phyloP scores from a whole-genome alignment of 2,329 filamentous ascomycete species.

The Fonsecaea erecta region DNA sequence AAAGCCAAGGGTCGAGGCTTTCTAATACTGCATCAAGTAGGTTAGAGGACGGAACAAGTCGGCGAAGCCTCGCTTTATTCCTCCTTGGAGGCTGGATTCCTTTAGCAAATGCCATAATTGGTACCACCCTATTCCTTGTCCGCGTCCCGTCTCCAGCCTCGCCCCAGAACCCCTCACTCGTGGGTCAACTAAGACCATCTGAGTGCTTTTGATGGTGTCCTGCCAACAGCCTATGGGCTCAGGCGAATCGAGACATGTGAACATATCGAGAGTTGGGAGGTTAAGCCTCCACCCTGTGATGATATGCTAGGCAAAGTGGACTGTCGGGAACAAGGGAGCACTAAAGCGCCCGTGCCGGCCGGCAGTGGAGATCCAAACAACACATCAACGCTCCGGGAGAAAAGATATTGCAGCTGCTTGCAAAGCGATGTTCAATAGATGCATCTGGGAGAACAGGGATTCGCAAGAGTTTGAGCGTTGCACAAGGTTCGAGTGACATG shows the following conservation, averaged over 20 bases:
- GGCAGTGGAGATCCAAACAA: neutral
- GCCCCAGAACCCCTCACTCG: neutral
- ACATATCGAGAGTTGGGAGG: neutral
- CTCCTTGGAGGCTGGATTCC: neutral
- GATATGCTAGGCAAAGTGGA: neutral
- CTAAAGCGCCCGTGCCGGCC: neutral
- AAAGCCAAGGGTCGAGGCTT: conserved; percentile 9
- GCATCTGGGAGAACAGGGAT: neutral
- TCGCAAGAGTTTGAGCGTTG: neutral
- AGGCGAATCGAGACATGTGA: neutral
- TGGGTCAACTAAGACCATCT: neutral
- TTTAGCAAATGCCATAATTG: neutral
- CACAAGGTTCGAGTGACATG: neutral
- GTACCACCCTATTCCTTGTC: neutral
- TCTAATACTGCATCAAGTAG: neutral
- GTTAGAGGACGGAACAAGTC: conserved; percentile 1
- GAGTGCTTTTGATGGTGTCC: neutral
- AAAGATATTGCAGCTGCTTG: neutral
- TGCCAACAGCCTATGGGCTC: neutral
- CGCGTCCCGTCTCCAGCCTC: neutral
- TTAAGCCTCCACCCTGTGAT: neutral
- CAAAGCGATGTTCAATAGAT: neutral
- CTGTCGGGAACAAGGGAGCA: neutral
- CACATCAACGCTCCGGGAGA: neutral
- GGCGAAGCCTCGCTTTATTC: neutral